phyloP scores from a whole-genome alignment of 1,284 basidiomycete genomes.

The Leccinum colubrinum region DNA sequence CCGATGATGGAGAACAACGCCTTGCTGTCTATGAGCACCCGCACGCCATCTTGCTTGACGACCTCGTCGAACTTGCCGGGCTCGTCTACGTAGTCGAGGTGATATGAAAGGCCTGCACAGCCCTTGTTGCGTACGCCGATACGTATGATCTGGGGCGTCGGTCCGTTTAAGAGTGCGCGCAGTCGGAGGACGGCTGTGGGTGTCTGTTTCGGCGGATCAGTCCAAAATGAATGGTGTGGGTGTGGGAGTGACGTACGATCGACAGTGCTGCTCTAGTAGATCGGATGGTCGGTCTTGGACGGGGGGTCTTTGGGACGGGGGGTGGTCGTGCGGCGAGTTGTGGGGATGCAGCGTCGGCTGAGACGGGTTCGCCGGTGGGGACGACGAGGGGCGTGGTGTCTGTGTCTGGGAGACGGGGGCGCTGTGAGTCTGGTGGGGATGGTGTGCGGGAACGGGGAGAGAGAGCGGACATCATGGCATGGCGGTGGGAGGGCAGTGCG shows the following conservation, averaged over 20 bases:
- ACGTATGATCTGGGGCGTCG: slow-evolving; percentile 90
- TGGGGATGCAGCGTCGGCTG: slow-evolving; percentile 61
- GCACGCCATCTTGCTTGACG: slow-evolving; percentile 94
- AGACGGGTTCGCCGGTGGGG: slow-evolving; percentile 46
- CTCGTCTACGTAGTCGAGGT: slow-evolving; percentile 93
- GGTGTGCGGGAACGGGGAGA: slow-evolving; percentile 23
- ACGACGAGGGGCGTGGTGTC: slow-evolving; percentile 53
- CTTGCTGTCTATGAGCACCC: slow-evolving; percentile 95
- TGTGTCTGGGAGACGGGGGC: slow-evolving; percentile 13
- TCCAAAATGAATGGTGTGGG: not conserved
- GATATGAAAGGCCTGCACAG: slow-evolving; percentile 97
- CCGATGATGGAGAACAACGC: slow-evolving; percentile 98
- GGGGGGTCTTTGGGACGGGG: slow-evolving; percentile 59
- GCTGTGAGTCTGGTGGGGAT: slow-evolving; percentile 21
- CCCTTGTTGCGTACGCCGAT: slow-evolving; percentile 98
- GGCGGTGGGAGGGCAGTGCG: slow-evolving; percentile 32
- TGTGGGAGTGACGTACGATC: slow-evolving; percentile 59
- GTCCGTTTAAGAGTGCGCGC: slow-evolving; percentile 66
- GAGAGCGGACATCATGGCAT: slow-evolving; percentile 63
- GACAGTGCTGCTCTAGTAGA: slow-evolving; percentile 81
- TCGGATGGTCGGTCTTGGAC: slow-evolving; percentile 64
- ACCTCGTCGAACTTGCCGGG: slow-evolving; percentile 95
- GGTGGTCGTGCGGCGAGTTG: slow-evolving; percentile 71
- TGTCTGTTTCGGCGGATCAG: slow-evolving; percentile 52
- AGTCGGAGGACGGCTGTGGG: slow-evolving; percentile 78